A percentile compares a stretch with the other conserved stretches of the same genome.
phyloP scores from a whole-genome alignment of 106 monocot genomes.

The Chionographis japonica region DNA sequence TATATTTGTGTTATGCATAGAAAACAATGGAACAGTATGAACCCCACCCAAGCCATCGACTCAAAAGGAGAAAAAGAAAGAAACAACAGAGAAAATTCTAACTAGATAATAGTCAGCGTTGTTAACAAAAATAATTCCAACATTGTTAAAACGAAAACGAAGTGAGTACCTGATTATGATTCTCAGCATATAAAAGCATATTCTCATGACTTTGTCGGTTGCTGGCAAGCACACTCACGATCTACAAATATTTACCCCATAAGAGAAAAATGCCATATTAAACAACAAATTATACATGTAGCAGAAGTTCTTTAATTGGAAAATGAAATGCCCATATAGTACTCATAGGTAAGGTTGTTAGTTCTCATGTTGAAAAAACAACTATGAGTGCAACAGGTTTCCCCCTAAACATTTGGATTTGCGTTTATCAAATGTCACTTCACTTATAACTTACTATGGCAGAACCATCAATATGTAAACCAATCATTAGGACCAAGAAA shows the following conservation, averaged over 20 bases:
- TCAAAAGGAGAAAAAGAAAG: constrained; percentile 1
- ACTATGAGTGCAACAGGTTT: too few species aligned
- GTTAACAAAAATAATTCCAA: neutral
- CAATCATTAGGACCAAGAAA: too few species aligned
- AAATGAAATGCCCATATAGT: too few species aligned
- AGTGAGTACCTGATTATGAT: constrained; percentile 75
- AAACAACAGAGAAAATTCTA: neutral
- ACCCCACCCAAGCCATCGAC: neutral
- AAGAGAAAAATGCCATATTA: neutral
- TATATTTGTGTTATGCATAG: too few species aligned
- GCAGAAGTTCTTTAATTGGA: neutral
- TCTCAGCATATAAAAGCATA: constrained; percentile 84
- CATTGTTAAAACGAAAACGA: constrained; percentile 1
- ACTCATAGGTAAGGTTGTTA: too few species aligned
- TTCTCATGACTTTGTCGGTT: constrained; percentile 41
- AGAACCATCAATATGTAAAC: too few species aligned
- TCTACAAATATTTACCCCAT: constrained; percentile 40
- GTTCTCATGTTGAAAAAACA: too few species aligned
- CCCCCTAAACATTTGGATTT: too few species aligned
- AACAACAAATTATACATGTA: neutral
- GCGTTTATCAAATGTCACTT: too few species aligned
- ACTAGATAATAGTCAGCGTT: neutral
- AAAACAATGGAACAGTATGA: neutral
- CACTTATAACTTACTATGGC: too few species aligned
- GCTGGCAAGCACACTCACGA: constrained; percentile 53